Percentiles rank a stretch among this genome's conserved stretches.
Conservation (phyloP, 305 asterid genomes). For the Fraxinus velutina region DNA sequence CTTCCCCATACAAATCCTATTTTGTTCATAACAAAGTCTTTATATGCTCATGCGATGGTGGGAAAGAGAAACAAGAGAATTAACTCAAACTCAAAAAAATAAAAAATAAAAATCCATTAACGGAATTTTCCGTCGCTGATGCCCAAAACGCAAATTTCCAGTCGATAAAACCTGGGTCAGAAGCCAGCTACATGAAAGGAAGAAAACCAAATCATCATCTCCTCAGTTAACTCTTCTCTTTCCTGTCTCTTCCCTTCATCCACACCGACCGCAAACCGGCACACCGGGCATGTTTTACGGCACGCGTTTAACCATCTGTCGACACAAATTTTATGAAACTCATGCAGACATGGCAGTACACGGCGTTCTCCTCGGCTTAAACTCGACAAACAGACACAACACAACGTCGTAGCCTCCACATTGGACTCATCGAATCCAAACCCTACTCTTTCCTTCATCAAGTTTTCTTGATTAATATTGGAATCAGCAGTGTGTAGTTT, state of each 20-base stretch:
- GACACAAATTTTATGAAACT: constrained; percentile 57
- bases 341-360: constrained; percentile 62
- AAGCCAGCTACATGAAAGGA: constrained; percentile 81
- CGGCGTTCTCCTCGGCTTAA: constrained; percentile 34
- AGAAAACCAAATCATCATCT: constrained; percentile 76
- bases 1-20: background rate
- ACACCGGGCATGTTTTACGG: constrained; percentile 61
- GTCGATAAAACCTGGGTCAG: constrained; percentile 24
- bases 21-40: background rate
- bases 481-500: background rate
- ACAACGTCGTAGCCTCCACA: background rate
- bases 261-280: constrained; percentile 47
- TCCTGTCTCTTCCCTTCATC: constrained; percentile 15
- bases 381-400: constrained; percentile 54
- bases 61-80: background rate
- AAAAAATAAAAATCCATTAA: background rate
- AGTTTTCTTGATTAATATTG: background rate
- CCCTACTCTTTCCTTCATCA: background rate
- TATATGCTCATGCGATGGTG: background rate
- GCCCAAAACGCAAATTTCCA: background rate
- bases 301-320: constrained; percentile 51
- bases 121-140: background rate
- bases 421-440: background rate
- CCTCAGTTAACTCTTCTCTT: constrained; percentile 49
- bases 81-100: background rate